Conservation (phyloP, 306 rosid species). For the Amphicarpaea edgeworthii region DNA sequence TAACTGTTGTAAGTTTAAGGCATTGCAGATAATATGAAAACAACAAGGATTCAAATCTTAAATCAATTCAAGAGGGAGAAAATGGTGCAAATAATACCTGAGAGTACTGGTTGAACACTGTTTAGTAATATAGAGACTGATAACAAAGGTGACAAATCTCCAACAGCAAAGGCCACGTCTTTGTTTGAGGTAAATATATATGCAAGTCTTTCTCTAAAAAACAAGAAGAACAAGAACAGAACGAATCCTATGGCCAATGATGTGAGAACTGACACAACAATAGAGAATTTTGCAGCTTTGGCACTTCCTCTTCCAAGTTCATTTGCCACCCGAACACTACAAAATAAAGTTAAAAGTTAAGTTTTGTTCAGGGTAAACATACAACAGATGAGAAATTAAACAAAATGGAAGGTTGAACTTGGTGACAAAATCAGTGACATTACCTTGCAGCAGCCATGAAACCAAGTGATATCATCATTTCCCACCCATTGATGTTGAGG, state of each 20-base stretch:
- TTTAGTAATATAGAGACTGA: constrained; percentile 64
- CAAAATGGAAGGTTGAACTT: neutral
- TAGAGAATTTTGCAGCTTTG: constrained; percentile 61
- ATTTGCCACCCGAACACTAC: constrained; percentile 68
- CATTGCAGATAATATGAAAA: neutral
- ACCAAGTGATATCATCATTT: constrained; percentile 67
- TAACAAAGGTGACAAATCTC: constrained; percentile 58
- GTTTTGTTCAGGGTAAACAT: neutral
- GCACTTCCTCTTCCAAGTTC: constrained; percentile 71
- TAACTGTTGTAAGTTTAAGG: no score
- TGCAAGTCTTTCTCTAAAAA: constrained; percentile 55
- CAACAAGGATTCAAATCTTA: neutral
- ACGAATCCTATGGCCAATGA: constrained; percentile 51
- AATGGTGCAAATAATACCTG: constrained; percentile 48
- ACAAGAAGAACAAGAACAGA: constrained; percentile 55
- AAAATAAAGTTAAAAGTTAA: constrained; percentile 4
- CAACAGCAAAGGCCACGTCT: constrained; percentile 54
- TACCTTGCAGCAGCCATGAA: constrained; percentile 64
- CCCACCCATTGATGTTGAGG: constrained; percentile 69
- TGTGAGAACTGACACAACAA: constrained; percentile 52
- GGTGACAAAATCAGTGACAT: neutral
- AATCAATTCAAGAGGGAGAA: neutral
- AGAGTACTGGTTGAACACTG: constrained; percentile 67
- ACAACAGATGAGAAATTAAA: neutral
- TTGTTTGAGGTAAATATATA: constrained; percentile 53